Conservation (phyloP, 1,139 yeast genomes). For the Candida labiduridarum region DNA sequence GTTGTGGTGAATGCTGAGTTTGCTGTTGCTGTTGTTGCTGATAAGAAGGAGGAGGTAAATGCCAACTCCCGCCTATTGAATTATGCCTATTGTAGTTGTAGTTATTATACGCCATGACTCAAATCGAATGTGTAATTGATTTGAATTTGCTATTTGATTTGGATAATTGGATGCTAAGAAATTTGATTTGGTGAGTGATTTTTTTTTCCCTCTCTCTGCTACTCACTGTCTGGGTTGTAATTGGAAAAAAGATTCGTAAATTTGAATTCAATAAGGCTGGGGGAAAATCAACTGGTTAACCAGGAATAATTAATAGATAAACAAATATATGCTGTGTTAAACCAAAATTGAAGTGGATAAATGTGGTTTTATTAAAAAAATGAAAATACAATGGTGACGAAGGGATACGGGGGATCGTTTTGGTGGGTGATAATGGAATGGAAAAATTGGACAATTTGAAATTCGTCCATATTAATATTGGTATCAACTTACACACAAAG, state of each 20-base stretch:
- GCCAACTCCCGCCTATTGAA: slow-evolving; percentile 49
- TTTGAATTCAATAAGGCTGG: not conserved
- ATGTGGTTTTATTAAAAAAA: too few species aligned
- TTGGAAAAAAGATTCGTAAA: slow-evolving; percentile 2
- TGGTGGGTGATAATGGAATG: not conserved
- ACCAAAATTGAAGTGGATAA: not conserved
- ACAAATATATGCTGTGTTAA: not conserved
- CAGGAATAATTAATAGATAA: not conserved
- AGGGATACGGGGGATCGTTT: not conserved
- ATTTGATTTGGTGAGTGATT: slow-evolving; percentile 3
- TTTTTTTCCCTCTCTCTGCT: not conserved
- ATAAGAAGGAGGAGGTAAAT: slow-evolving; percentile 31
- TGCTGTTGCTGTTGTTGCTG: slow-evolving; percentile 16
- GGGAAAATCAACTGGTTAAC: not conserved
- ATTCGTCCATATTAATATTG: not conserved
- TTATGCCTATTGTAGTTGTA: slow-evolving; percentile 40
- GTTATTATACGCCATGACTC: slow-evolving; percentile 14
- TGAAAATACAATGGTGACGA: not conserved
- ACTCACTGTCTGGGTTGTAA: not conserved
- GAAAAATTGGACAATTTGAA: slow-evolving; percentile 1
- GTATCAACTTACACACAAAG: not conserved
- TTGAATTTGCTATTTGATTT: not conserved
- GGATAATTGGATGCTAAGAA: not conserved
- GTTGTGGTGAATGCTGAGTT: slow-evolving; percentile 14
- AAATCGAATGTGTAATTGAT: not conserved